Percentiles rank a stretch among this genome's conserved stretches.
Conservation (phyloP, 306 rosid species). For the Vicia faba region DNA sequence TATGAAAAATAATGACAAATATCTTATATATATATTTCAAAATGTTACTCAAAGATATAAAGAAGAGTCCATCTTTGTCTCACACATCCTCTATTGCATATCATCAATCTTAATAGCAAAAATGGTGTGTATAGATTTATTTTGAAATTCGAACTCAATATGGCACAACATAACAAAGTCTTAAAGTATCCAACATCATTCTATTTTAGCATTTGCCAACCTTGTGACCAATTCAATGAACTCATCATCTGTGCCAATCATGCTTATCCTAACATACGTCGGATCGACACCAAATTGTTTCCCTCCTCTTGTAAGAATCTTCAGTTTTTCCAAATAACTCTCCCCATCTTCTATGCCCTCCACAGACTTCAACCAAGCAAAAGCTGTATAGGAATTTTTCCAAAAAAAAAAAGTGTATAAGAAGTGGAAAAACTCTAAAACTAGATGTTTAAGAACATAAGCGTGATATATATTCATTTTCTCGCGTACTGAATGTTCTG, state of each 20-base stretch:
- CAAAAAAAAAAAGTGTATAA: background rate
- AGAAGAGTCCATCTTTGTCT: too few relatives aligned
- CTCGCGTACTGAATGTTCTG: too few relatives aligned
- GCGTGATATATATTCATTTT: too few relatives aligned
- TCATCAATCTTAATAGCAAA: background rate
- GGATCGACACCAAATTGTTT: slow-evolving; percentile 56
- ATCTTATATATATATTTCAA: too few relatives aligned
- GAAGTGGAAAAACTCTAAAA: background rate
- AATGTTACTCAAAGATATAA: too few relatives aligned
- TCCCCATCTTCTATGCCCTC: slow-evolving; percentile 53
- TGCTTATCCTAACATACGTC: slow-evolving; percentile 56
- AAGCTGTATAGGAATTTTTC: slow-evolving; percentile 42
- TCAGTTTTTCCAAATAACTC: slow-evolving; percentile 46
- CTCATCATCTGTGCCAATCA: slow-evolving; percentile 50
- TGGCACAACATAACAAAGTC: background rate
- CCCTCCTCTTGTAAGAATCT: slow-evolving; percentile 58
- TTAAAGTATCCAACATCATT: background rate
- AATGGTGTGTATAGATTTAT: background rate
- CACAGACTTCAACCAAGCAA: slow-evolving; percentile 71
- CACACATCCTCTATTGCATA: slow-evolving; percentile 3
- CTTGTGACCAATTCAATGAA: slow-evolving; percentile 55
- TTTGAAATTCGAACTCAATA: background rate
- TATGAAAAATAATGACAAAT: too few relatives aligned
- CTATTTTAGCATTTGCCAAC: slow-evolving; percentile 39
- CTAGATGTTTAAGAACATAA: too few relatives aligned